A percentile compares a stretch with the other conserved stretches of the same genome.
Evolutionary conservation across 139 green algal genomes (phyloP).

Genomic region (Microglena sp.): DNA sequence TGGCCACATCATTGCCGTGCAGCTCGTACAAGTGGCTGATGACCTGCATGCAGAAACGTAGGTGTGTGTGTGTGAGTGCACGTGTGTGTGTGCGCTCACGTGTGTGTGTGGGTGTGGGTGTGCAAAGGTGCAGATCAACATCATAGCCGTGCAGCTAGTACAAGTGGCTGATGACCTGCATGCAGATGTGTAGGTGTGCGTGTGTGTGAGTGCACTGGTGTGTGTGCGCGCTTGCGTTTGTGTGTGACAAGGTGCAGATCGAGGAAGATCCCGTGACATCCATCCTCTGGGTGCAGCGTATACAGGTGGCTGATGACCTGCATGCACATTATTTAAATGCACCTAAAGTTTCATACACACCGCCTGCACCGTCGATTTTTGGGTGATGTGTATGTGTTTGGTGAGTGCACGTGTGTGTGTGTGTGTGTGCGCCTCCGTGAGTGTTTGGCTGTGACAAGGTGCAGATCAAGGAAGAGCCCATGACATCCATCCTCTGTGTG

Average conservation of each 20-base stretch:
- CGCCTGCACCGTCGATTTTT: too few relatives aligned
- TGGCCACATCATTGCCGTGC: constrained; percentile 64
- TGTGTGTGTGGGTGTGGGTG: too few relatives aligned
- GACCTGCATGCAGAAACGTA: constrained; percentile 34
- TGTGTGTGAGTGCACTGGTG: too few relatives aligned
- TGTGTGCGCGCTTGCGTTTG: too few relatives aligned
- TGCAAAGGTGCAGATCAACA: constrained; percentile 20
- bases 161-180: constrained; percentile 56
- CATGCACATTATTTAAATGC: not conserved
- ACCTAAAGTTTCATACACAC: too few relatives aligned
- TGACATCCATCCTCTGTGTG: constrained; percentile 60
- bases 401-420: too few relatives aligned
- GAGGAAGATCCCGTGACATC: constrained; percentile 13
- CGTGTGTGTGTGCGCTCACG: too few relatives aligned
- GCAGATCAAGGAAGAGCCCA: too few relatives aligned
- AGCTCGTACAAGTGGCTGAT: constrained; percentile 75
- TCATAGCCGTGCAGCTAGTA: constrained; percentile 72
- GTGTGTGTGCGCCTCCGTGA: too few relatives aligned
- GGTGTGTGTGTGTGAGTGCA: too few relatives aligned
- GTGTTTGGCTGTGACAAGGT: not conserved
- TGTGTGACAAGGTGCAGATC: not conserved
- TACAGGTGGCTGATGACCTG: constrained; percentile 69
- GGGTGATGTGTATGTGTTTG: too few relatives aligned
- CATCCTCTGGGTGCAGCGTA: constrained; percentile 62
- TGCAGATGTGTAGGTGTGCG: too few relatives aligned